Conservation (phyloP, 352 stramenopile genomes). For the Globisporangium heterothallicum region DNA sequence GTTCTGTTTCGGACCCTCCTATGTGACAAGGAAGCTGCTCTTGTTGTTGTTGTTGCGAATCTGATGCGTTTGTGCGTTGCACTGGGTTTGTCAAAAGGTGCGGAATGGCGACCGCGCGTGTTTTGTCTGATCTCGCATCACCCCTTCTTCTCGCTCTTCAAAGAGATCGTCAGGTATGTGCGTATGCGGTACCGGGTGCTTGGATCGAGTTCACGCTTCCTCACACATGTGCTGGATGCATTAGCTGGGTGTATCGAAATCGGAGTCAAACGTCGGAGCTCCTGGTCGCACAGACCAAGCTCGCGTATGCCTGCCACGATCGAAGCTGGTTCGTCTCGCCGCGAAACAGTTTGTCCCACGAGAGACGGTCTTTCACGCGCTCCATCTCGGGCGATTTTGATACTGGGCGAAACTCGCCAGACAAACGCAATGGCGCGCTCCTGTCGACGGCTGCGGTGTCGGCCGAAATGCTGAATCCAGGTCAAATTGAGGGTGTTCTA, state of each 20-base stretch:
- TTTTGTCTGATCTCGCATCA: conserved; percentile 78
- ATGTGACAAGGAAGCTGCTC: neutral
- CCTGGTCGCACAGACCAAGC: conserved; percentile 32
- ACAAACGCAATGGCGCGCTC: neutral
- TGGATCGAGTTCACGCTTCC: too few species aligned
- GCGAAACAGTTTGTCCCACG: conserved; percentile 12
- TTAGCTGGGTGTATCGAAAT: conserved; percentile 61
- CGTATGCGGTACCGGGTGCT: too few species aligned
- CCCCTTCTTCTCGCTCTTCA: conserved; percentile 79
- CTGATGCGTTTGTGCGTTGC: neutral
- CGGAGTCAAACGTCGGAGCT: conserved; percentile 26
- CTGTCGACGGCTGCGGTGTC: neutral
- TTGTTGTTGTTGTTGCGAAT: too few species aligned
- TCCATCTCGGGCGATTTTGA: neutral
- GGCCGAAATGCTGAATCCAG: neutral
- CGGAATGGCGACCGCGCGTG: conserved; percentile 46
- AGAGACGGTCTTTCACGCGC: neutral
- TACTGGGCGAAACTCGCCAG: neutral
- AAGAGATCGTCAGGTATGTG: conserved; percentile 57
- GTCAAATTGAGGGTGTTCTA: conserved; percentile 16
- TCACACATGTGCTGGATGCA: too few species aligned
- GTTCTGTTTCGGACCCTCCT: neutral
- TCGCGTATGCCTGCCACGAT: conserved; percentile 36
- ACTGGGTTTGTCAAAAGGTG: neutral
- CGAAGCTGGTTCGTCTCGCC: conserved; percentile 59